Base-by-base conservation (phyloP, 192 early-diverging fungal genomes). In the Spinellus fusiger region DNA sequence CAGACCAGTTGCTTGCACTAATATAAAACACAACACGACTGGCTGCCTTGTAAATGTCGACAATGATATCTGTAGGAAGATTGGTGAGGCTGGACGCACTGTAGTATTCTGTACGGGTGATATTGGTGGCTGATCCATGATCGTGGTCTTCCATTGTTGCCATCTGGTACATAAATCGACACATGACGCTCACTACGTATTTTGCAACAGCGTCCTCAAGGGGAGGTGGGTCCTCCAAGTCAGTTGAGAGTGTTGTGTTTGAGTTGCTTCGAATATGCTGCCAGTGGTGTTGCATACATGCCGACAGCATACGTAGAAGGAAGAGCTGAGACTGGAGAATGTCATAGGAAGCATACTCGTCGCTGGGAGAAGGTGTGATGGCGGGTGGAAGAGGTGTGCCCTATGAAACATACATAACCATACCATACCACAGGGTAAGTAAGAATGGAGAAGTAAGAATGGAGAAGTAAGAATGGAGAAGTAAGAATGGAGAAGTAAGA, bases 241-340 rank as follows among this genome's bases (percentile, higher is more conserved):
- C 26, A 5, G 69, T 47, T 31, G 46, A 62, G 1, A 56, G 28
- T 12, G 55, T 51, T 1, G 63, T 44, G 5, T 78, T 81, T n/a
- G 64, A 69, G 31, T 61, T 57, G 8, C 53, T n/a, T 56, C 80
- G 80, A 61, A 83, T 82, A 69, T 77, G 82, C 56, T 93, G 85
- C 93, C 93, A 94, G 68, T 91, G 80, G 54, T 86, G 86, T 33
- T 89, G 84, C 85, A 93, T 90, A 67, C 92, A 93, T 56, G 86
- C 85, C 2, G 88, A 89, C 25, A 94, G 71, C 38, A 96, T 77
- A 56, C 88, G 79, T 51, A 94, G 79, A 13, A 94, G 69, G 63
- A 93, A 91, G 10, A 93, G 77, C 68, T 94, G 93, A 16, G 92
- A 93, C 64, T 96, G 90, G 63, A 92, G 81, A 27, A 86, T 77